Conservation (phyloP, 441 rosid genomes). For the Arabidopsis hybrid region DNA sequence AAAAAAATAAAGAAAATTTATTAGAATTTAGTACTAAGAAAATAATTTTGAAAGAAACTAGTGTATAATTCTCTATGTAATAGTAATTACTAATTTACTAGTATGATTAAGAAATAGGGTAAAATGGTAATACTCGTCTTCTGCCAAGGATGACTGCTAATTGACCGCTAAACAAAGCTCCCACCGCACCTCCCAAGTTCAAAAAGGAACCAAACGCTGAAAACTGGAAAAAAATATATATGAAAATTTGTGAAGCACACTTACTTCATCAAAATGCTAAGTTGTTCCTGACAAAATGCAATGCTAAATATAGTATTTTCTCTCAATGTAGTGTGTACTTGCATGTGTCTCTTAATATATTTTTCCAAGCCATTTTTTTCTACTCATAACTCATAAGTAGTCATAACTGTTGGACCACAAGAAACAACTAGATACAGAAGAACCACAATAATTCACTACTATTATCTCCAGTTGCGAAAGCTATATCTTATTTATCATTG, state of each 20-base stretch:
- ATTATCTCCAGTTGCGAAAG: background rate
- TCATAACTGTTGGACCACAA: background rate
- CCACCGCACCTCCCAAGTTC: conserved; percentile 43
- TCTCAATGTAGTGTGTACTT: too few species aligned
- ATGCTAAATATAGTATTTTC: too few species aligned
- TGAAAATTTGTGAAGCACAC: too few species aligned
- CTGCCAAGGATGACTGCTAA: conserved; percentile 38
- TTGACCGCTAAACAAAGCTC: conserved; percentile 41
- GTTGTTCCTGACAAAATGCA: background rate
- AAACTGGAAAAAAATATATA: conserved; percentile 15
- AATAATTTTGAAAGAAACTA: background rate
- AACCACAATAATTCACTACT: background rate
- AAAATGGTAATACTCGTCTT: conserved; percentile 31
- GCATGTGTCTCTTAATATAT: too few species aligned
- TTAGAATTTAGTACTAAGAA: background rate
- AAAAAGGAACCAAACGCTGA: conserved; percentile 42
- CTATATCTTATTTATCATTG: background rate
- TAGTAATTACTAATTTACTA: too few species aligned
- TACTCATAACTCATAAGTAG: too few species aligned
- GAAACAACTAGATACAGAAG: too few species aligned
- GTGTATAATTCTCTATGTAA: background rate
- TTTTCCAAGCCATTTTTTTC: too few species aligned
- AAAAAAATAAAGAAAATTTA: background rate
- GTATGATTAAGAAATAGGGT: background rate
- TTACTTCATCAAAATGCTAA: too few species aligned